Evolutionary conservation across 805 yeast species (phyloP).

Genomic region (Tetrapisispora taiwanensis): DNA sequence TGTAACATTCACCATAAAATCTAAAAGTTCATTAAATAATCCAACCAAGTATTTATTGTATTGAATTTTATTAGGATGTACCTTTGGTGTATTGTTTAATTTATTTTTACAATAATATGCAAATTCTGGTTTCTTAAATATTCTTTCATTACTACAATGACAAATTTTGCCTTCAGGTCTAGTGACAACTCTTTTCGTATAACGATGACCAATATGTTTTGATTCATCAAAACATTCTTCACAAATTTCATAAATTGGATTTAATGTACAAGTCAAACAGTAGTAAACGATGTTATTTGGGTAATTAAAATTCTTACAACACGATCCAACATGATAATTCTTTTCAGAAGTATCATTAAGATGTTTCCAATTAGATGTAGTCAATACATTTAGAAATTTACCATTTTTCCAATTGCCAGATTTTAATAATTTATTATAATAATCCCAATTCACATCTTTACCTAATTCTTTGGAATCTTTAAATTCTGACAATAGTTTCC

Average conservation of each 20-base stretch:
- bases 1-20: slow-evolving; percentile 12
- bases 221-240: slow-evolving; percentile 60
- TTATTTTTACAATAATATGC: slow-evolving; percentile 16
- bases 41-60: slow-evolving; percentile 2
- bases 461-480: slow-evolving; percentile 6
- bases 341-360: not conserved
- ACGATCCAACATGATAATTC: slow-evolving; percentile 16
- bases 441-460: slow-evolving; percentile 17
- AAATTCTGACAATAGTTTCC: slow-evolving; percentile 19
- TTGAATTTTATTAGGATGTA: not conserved
- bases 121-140: slow-evolving; percentile 13
- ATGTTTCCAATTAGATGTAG: slow-evolving; percentile 13
- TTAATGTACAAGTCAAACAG: slow-evolving; percentile 26
- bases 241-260: slow-evolving; percentile 41
- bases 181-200: slow-evolving; percentile 18
- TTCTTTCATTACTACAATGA: slow-evolving; percentile 25
- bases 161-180: slow-evolving; percentile 27
- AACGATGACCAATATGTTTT: slow-evolving; percentile 56
- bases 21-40: slow-evolving; percentile 16
- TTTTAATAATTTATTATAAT: slow-evolving; percentile 10
- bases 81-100: slow-evolving; percentile 8
- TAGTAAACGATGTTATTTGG: slow-evolving; percentile 25
- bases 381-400: slow-evolving; percentile 10
- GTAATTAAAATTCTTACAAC: slow-evolving; percentile 21
- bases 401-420: slow-evolving; percentile 17